Percentiles rank a stretch among this genome's conserved stretches.
Evolutionary conservation across 2,329 filamentous ascomycete genomes (phyloP).

Genomic region (Tolypocladium sp.): DNA sequence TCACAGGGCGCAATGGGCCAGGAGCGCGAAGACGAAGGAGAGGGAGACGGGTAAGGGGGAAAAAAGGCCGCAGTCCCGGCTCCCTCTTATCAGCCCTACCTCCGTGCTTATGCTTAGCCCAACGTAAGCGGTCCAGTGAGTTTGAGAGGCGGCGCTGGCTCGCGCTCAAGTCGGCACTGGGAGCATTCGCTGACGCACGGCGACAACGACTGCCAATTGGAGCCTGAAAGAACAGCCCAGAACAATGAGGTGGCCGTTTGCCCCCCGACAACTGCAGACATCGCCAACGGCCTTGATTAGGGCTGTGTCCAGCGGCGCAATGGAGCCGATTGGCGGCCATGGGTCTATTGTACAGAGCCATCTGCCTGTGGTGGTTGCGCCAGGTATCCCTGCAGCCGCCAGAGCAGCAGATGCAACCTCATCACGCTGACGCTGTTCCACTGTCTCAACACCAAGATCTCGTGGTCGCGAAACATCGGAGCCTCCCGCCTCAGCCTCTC

Average conservation of each 20-base stretch:
- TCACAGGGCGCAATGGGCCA: too few species aligned
- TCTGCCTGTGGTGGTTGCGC: constrained; percentile 1
- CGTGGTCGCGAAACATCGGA: constrained; percentile 23
- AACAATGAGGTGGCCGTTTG: not conserved
- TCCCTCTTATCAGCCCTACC: not conserved
- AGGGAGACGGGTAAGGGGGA: not conserved
- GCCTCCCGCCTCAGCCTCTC: constrained; percentile 26
- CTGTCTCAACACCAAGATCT: constrained; percentile 31
- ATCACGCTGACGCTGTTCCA: constrained; percentile 28
- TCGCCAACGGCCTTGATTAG: not conserved
- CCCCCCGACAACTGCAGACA: not conserved
- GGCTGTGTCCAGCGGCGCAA: not conserved
- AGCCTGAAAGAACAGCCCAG: not conserved
- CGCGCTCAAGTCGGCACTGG: too few species aligned
- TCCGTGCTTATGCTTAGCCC: too few species aligned
- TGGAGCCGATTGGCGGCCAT: not conserved
- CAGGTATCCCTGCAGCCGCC: constrained; percentile 50
- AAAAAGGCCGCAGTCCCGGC: not conserved
- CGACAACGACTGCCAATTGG: not conserved
- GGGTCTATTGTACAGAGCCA: not conserved
- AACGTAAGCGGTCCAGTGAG: not conserved
- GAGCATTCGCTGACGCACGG: not conserved
- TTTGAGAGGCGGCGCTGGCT: not conserved
- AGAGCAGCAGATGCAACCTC: constrained; percentile 40
- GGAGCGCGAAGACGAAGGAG: not conserved